Evolutionary conservation across 2,329 filamentous ascomycete species (phyloP), one percentile per base, ranked within the genome.

Genomic region (Fusarium sp.): DNA sequence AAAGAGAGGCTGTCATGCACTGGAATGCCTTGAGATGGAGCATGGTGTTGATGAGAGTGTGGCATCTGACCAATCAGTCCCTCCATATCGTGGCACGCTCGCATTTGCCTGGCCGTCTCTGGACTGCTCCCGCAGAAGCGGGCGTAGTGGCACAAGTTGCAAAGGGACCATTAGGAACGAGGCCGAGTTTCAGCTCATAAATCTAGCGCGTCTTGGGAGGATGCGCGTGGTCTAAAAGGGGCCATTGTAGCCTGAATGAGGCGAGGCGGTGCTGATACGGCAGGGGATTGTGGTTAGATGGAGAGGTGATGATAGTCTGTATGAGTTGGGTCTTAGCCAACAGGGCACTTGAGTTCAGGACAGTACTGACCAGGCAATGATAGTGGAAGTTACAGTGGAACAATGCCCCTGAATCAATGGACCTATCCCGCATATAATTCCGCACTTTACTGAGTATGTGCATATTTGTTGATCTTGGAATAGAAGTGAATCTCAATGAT

Each of bases 1-100:
- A 11, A 28, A 54, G 57, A 44, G 58, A 48, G 35, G 53, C 46
- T 53, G 44, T 56, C 48, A 44, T 35, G 58, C 54, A 46, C 56
- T 57, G 52, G 66, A 70, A 65, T 68, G 69, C 66, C 69, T 70
- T 48, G 46, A 26, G 58, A 70, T 68, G 58, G 67, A 64, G 38
- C 39, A 55, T 37, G 33, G 42, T 49, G 50, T 56, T 67, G 62
- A 53, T 37, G 49, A 56, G 33, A 41, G 41, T 39, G 23, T 28
- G 42, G 12, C 16, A 26, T 42, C 28, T 20, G 23, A 12, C 73
- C 73, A 75, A 75, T 74, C 46, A 54, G 39, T 57, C 33, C 35
- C 8, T 16, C 26, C 24, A 52, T 62, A 13, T 48, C 15, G 55
- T 71, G 60, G 69, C 72, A 75, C 72, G 72, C 71, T 59, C 65